Conservation (phyloP, 139 green algal genomes). For the Chlorella sp. region DNA sequence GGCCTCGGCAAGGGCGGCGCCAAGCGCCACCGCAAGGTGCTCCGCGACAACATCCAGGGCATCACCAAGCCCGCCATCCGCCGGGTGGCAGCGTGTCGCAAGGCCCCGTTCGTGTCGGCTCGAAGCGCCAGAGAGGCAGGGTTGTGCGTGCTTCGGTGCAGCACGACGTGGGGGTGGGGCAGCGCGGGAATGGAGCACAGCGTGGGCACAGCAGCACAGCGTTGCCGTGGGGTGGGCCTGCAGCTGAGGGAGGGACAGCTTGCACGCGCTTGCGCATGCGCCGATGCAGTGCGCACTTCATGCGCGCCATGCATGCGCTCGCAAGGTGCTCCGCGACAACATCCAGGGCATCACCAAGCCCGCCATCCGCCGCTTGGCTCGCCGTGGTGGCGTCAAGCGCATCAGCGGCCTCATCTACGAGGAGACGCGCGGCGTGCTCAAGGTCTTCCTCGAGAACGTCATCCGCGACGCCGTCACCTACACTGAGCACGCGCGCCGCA, state of each 20-base stretch:
- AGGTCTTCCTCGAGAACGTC: constrained; percentile 91
- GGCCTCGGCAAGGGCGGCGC: constrained; percentile 82
- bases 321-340: constrained; percentile 91
- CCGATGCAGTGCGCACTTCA: too few relatives aligned
- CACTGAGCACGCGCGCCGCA: constrained; percentile 91
- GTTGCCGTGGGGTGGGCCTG: too few relatives aligned
- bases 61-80: constrained; percentile 80
- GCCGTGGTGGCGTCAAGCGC: constrained; percentile 79
- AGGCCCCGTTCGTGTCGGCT: too few relatives aligned
- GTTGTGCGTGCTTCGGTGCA: too few relatives aligned
- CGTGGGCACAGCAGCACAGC: too few relatives aligned
- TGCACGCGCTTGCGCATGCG: too few relatives aligned
- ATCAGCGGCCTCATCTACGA: constrained; percentile 86
- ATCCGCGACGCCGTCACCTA: constrained; percentile 75
- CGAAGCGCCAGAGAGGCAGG: too few relatives aligned
- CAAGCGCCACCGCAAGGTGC: constrained; percentile 87
- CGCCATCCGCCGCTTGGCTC: constrained; percentile 77
- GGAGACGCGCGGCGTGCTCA: constrained; percentile 81
- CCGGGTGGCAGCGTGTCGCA: too few relatives aligned
- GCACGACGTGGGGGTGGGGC: too few relatives aligned
- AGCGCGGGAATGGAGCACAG: too few relatives aligned
- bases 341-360: constrained; percentile 91
- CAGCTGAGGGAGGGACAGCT: too few relatives aligned
- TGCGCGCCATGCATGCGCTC: too few relatives aligned
- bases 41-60: constrained; percentile 91